Evolutionary conservation across 768 basidiomycete species (phyloP), one percentile per base, ranked within the genome.

Genomic region (Pilatotrama ljubarskyi): DNA sequence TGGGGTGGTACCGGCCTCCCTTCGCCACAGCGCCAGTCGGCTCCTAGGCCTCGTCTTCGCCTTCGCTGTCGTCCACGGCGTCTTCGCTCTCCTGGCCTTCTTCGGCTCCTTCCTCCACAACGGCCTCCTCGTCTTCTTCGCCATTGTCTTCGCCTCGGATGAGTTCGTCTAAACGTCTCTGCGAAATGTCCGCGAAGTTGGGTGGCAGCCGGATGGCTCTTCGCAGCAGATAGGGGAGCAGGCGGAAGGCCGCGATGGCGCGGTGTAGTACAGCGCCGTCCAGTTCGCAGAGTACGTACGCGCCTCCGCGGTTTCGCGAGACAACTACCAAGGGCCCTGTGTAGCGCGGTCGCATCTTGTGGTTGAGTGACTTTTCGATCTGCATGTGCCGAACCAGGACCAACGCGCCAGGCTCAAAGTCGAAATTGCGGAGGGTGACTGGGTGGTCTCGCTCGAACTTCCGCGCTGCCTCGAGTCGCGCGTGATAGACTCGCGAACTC

Each of bases 301-400:
- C 59, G 3, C 68, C 71, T 20, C 66, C 64, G 1, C 42, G 18
- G 38, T 56, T 71, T 5, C 56, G 40, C 3, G 22, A 26, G 6
- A 72, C 48, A 7, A 74, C 68, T 3, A 72, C 40, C 40, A 68
- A 59, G 0, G 68, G 72, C 6, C 73, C 69, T 0, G 29, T 32
- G 29, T 32, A 32, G 29, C 29, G 29, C 29, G 29, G 64, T 42
- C 63, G 59, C 22, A 51, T 50, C 52, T 74, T 74, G 2, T 58
- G 25, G 48, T 70, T 66, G 4, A 69, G 55, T 3, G 59, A 48
- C 24, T 61, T 64, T 40, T 73, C 68, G 18, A 71, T 63, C 14
- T 61, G 52, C 17, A 63, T 68, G 55, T 74, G 72, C 0, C 69
- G 59, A 0, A 74, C 58, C 0, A 74, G 65, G 0, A 75, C 69